Conservation (phyloP, 106 monocot species). For the Phalaenopsis equestris region DNA sequence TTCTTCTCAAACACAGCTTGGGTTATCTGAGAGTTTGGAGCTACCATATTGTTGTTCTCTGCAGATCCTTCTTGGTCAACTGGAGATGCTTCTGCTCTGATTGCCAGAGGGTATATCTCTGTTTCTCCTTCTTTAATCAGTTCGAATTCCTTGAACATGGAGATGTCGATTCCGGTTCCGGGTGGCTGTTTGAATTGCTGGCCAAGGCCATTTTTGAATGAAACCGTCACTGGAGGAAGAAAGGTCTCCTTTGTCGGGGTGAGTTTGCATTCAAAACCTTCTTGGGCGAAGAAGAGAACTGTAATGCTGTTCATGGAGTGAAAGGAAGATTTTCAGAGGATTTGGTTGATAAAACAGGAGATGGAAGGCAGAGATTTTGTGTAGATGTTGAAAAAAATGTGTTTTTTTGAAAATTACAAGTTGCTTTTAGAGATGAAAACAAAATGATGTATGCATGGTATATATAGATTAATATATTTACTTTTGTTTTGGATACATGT, state of each 20-base stretch:
- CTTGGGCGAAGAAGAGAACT: conserved; percentile 64
- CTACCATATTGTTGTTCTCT: background rate
- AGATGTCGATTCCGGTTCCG: conserved; percentile 54
- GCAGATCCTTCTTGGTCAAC: conserved; percentile 3
- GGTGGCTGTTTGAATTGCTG: conserved; percentile 58
- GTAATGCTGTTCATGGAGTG: conserved; percentile 35
- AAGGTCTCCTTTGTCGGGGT: conserved; percentile 22
- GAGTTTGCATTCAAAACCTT: conserved; percentile 38
- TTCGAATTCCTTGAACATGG: conserved; percentile 40
- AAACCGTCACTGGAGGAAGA: conserved; percentile 29
- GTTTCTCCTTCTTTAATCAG: conserved; percentile 29
- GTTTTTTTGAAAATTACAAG: too few relatives aligned
- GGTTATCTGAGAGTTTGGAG: conserved; percentile 48
- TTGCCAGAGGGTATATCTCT: conserved; percentile 40
- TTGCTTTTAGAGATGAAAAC: too few relatives aligned
- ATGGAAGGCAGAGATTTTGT: too few relatives aligned
- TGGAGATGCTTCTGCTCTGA: conserved; percentile 46
- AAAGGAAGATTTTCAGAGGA: too few relatives aligned
- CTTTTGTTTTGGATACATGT: too few relatives aligned
- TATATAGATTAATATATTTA: too few relatives aligned
- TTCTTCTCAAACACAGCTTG: conserved; percentile 59
- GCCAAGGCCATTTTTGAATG: conserved; percentile 46
- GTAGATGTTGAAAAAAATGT: too few relatives aligned
- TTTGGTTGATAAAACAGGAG: too few relatives aligned
- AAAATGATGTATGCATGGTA: too few relatives aligned